phyloP scores from a whole-genome alignment of 2,329 filamentous ascomycete genomes.

The Aphanocladium album region DNA sequence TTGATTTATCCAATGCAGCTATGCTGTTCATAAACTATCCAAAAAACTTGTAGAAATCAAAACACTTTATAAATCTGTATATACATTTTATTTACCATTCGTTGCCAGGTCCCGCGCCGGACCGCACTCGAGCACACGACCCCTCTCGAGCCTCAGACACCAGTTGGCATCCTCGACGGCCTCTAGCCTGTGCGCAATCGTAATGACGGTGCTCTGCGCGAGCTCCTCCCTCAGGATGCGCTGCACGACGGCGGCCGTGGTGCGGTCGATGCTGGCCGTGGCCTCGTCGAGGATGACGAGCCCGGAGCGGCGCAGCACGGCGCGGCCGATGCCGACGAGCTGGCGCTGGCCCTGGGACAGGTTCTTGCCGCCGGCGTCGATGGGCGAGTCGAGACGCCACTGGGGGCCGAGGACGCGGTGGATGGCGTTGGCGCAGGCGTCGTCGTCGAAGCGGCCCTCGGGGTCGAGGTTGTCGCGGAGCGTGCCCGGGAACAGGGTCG shows the following conservation, averaged over 20 bases:
- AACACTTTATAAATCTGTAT: background rate
- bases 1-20: too few species aligned
- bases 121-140: slow-evolving; percentile 45
- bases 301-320: slow-evolving; percentile 54
- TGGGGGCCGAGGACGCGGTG: slow-evolving; percentile 51
- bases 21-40: too few species aligned
- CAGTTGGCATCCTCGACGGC: slow-evolving; percentile 56
- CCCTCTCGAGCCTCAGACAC: slow-evolving; percentile 48
- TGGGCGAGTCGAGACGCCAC: slow-evolving; percentile 44
- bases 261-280: slow-evolving; percentile 57
- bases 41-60: background rate
- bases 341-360: slow-evolving; percentile 60
- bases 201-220: slow-evolving; percentile 54
- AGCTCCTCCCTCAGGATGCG: slow-evolving; percentile 52
- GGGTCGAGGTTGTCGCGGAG: slow-evolving; percentile 65
- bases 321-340: slow-evolving; percentile 55
- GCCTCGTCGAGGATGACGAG: slow-evolving; percentile 61
- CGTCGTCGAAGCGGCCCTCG: slow-evolving; percentile 50
- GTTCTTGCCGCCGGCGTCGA: slow-evolving; percentile 57
- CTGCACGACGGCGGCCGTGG: slow-evolving; percentile 55
- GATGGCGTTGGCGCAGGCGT: slow-evolving; percentile 47
- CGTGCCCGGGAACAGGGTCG: slow-evolving; percentile 55
- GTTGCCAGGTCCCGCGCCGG: slow-evolving; percentile 25
- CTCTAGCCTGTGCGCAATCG: slow-evolving; percentile 61
- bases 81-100: background rate